A percentile compares a stretch with the other conserved stretches of the same genome.
These are phyloP conservation scores for Phytophthora pinifolia DNA, from an alignment of 352 stramenopile species.

Conservation along the genomic window DNA sequence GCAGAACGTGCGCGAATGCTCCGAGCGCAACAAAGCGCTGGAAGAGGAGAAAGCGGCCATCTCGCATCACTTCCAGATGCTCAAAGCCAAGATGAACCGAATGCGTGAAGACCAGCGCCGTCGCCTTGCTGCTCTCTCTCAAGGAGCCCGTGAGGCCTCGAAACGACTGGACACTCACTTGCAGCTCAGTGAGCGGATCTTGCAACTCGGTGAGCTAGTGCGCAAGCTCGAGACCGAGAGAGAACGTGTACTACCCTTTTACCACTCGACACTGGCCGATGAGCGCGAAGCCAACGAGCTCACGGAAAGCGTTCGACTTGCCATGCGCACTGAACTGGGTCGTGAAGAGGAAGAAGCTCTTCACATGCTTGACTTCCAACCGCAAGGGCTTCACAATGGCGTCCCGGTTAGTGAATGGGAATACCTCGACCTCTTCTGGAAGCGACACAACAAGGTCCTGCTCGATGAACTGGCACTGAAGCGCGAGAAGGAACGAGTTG, in stretches of 20 bases:
- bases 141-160: conserved; percentile 77
- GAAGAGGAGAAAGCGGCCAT: conserved; percentile 91
- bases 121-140: conserved; percentile 80
- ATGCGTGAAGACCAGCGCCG: conserved; percentile 85
- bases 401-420: conserved; percentile 74
- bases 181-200: conserved; percentile 79
- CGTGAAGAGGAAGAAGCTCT: conserved; percentile 40
- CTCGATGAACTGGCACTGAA: conserved; percentile 92
- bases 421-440: conserved; percentile 92
- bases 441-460: conserved; percentile 95
- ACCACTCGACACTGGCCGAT: conserved; percentile 55
- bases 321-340: conserved; percentile 33
- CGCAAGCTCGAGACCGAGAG: conserved; percentile 92
- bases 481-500: conserved; percentile 82
- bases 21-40: conserved; percentile 88
- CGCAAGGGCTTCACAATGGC: conserved; percentile 55
- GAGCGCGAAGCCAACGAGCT: conserved; percentile 63
- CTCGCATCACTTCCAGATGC: conserved; percentile 73
- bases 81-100: conserved; percentile 91
- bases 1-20: conserved; percentile 89
- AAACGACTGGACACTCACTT: conserved; percentile 67
- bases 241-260: conserved; percentile 91
- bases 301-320: conserved; percentile 59
- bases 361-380: conserved; percentile 48
- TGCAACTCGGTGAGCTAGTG: conserved; percentile 89